Evolutionary conservation across 2,329 filamentous ascomycete species (phyloP).

Genomic region (Verticillium longisporum): DNA sequence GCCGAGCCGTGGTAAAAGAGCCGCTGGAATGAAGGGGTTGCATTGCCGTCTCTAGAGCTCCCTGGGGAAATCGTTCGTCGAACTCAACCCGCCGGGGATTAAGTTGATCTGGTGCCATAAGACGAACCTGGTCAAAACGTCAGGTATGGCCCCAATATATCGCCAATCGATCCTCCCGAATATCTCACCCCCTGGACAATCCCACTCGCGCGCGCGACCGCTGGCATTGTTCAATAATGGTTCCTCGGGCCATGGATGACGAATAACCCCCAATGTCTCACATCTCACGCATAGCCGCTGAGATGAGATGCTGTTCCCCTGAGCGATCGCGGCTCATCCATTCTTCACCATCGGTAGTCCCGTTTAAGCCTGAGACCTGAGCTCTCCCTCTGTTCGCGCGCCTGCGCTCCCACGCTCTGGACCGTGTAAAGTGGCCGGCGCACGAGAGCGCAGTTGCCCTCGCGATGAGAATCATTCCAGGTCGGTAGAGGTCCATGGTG

Average conservation of each 20-base stretch:
- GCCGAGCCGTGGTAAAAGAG: not conserved
- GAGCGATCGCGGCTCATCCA: not conserved
- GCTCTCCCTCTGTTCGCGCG: not conserved
- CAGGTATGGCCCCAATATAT: not conserved
- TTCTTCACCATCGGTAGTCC: not conserved
- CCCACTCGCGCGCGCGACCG: not conserved
- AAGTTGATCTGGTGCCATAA: too few species aligned
- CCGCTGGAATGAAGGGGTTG: not conserved
- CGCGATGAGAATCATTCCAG: not conserved
- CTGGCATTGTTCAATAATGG: not conserved
- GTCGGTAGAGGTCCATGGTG: not conserved
- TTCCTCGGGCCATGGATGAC: not conserved
- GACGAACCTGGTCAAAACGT: not conserved
- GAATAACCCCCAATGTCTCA: not conserved
- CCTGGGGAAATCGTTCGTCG: too few species aligned
- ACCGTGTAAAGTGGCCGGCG: not conserved
- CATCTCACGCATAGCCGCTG: not conserved
- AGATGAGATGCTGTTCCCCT: not conserved
- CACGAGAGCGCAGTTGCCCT: not conserved
- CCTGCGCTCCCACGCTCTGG: not conserved
- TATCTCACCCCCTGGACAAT: not conserved
- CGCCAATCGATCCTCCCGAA: not conserved
- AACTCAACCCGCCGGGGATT: too few species aligned
- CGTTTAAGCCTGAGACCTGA: not conserved
- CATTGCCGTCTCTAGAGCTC: too few species aligned